Evolutionary conservation across 2,329 filamentous ascomycete species (phyloP).

Genomic region (Lachnellula subtilissima): DNA sequence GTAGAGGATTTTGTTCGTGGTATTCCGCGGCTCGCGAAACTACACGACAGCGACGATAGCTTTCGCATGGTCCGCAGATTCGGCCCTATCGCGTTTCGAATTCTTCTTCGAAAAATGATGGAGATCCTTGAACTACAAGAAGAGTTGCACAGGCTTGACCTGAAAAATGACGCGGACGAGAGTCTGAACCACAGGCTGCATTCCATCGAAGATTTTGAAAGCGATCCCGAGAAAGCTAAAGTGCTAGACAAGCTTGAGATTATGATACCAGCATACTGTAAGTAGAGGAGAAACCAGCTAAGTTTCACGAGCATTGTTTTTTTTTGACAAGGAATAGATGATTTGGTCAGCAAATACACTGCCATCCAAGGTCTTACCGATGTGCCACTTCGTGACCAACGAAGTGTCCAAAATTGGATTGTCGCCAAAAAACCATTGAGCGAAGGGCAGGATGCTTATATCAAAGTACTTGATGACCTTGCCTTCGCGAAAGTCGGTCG

Average conservation of each 20-base stretch:
- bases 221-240: constrained; percentile 1
- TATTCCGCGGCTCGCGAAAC: constrained; percentile 7
- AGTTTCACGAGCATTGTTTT: not conserved
- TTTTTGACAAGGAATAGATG: constrained; percentile 3
- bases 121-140: constrained; percentile 2
- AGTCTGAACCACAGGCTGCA: constrained; percentile 3
- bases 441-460: constrained; percentile 8
- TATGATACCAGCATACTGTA: constrained; percentile 13
- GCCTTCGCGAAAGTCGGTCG: not conserved
- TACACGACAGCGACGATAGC: constrained; percentile 11
- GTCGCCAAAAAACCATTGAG: constrained; percentile 4
- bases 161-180: not conserved
- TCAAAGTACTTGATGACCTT: constrained; percentile 14
- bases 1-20: constrained; percentile 8
- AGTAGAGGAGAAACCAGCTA: not conserved
- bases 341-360: constrained; percentile 7
- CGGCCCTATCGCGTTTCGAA: not conserved
- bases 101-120: constrained; percentile 9
- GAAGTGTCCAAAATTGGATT: constrained; percentile 11
- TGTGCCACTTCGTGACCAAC: constrained; percentile 2
- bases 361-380: constrained; percentile 4
- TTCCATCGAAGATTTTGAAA: constrained; percentile 1
- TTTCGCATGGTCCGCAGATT: constrained; percentile 14
- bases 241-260: constrained; percentile 8
- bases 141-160: constrained; percentile 8